phyloP scores from a whole-genome alignment of 176 grass and related monocot species.

The Pharus latifolius region DNA sequence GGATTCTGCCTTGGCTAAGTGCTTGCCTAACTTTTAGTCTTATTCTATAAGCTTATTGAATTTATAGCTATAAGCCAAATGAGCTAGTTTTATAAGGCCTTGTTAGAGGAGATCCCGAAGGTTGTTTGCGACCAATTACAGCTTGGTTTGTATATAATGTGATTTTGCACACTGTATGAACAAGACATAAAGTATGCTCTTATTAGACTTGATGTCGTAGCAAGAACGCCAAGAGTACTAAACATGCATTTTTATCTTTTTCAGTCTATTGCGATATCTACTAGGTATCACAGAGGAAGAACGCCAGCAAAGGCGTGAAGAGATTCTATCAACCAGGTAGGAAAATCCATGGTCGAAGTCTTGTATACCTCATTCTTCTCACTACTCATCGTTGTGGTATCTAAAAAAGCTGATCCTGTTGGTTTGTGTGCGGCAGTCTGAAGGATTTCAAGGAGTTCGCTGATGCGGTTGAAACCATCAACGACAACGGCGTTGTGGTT shows the following conservation, averaged over 20 bases:
- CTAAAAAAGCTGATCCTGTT: not conserved
- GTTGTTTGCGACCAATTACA: not conserved
- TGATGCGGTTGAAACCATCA: conserved; percentile 70
- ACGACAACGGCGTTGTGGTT: conserved; percentile 68
- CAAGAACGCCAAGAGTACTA: not conserved
- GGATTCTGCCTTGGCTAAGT: no score
- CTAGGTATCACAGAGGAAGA: conserved; percentile 78
- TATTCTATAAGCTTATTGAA: no score
- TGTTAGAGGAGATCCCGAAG: not conserved
- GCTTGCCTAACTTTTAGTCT: no score
- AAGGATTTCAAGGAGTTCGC: conserved; percentile 99
- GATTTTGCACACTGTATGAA: not conserved
- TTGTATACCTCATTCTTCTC: not conserved
- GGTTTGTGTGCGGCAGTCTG: conserved; percentile 29
- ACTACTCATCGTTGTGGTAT: not conserved
- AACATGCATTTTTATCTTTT: not conserved
- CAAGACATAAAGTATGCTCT: not conserved
- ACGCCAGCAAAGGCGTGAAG: conserved; percentile 79
- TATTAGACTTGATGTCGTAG: not conserved
- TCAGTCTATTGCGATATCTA: conserved; percentile 84
- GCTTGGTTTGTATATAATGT: not conserved
- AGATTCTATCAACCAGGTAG: conserved; percentile 86
- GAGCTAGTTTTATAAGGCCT: no score
- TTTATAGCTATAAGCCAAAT: no score
- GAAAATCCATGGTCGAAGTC: conserved; percentile 1